Conservation (phyloP, 2,329 filamentous ascomycete species). For the Colletotrichum sansevieriae region DNA sequence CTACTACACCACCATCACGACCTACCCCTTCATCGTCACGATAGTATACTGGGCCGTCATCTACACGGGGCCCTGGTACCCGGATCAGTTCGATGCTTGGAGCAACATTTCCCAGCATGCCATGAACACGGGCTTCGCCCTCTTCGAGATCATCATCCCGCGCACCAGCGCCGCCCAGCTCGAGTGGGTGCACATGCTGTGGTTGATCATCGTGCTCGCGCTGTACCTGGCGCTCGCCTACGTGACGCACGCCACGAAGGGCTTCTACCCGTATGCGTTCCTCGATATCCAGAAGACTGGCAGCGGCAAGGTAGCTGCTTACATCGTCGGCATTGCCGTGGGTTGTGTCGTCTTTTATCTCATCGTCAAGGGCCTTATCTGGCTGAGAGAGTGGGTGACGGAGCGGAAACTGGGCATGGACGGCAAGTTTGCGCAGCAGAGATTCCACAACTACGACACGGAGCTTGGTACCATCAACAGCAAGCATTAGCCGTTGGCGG, state of each 20-base stretch:
- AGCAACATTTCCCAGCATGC: constrained; percentile 80
- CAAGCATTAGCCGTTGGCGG: constrained; percentile 21
- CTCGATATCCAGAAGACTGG: constrained; percentile 71
- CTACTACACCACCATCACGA: constrained; percentile 73
- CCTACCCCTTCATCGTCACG: constrained; percentile 77
- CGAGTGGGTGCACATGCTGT: constrained; percentile 74
- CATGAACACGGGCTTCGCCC: constrained; percentile 78
- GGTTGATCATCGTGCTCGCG: constrained; percentile 77
- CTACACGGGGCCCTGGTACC: constrained; percentile 61
- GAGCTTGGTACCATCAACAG: constrained; percentile 41
- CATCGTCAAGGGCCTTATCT: constrained; percentile 64
- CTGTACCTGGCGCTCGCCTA: constrained; percentile 82
- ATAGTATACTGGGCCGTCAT: constrained; percentile 78
- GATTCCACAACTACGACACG: constrained; percentile 42
- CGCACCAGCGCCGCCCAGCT: constrained; percentile 68
- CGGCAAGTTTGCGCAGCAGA: constrained; percentile 56
- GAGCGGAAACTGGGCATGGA: constrained; percentile 60
- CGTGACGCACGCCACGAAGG: constrained; percentile 75
- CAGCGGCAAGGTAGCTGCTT: constrained; percentile 70
- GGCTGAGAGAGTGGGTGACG: constrained; percentile 62
- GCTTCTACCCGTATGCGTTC: constrained; percentile 84
- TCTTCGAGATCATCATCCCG: constrained; percentile 81
- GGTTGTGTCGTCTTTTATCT: constrained; percentile 66
- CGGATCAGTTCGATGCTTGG: constrained; percentile 66
- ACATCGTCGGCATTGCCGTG: constrained; percentile 70